phyloP scores from a whole-genome alignment of 108 stramenopile genomes.

The Nitzschia sp. region DNA sequence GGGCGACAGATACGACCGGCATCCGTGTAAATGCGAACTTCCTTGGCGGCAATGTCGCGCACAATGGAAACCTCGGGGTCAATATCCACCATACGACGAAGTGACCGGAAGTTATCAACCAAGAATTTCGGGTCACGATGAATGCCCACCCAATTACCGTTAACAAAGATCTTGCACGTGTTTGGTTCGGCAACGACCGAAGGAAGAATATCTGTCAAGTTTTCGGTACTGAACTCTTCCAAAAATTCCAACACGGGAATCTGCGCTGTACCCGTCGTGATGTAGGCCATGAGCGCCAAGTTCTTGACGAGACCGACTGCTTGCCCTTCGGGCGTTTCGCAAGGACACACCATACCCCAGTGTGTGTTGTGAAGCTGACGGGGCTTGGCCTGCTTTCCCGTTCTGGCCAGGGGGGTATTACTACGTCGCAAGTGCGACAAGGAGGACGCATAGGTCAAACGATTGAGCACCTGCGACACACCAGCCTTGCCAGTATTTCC shows the following conservation, averaged over 20 bases:
- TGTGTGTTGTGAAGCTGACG: conserved; percentile 99
- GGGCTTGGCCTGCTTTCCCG: conserved; percentile 98
- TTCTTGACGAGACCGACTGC: conserved; percentile 99
- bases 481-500: conserved; percentile 93
- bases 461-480: conserved; percentile 98
- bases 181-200: conserved; percentile 92
- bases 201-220: conserved; percentile 88
- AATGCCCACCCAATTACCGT: conserved; percentile 99
- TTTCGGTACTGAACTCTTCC: conserved; percentile 95
- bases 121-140: conserved; percentile 92
- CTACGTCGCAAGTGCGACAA: conserved; percentile 97
- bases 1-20: conserved; percentile 99
- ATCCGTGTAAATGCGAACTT: conserved; percentile 98
- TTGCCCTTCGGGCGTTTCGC: conserved; percentile 99
- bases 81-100: conserved; percentile 93
- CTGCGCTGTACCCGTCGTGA: conserved; percentile 94
- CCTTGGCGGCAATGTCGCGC: conserved; percentile 91
- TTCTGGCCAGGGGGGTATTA: conserved; percentile 97
- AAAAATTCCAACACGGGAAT: conserved; percentile 94
- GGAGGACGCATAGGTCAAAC: conserved; percentile 97
- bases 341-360: conserved; percentile 98
- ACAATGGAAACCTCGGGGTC: conserved; percentile 97
- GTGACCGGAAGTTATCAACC: conserved; percentile 89
- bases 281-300: conserved; percentile 96
- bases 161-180: conserved; percentile 98